Conservation (phyloP, 495 filamentous ascomycete species). For the Geopyxis carbonaria region DNA sequence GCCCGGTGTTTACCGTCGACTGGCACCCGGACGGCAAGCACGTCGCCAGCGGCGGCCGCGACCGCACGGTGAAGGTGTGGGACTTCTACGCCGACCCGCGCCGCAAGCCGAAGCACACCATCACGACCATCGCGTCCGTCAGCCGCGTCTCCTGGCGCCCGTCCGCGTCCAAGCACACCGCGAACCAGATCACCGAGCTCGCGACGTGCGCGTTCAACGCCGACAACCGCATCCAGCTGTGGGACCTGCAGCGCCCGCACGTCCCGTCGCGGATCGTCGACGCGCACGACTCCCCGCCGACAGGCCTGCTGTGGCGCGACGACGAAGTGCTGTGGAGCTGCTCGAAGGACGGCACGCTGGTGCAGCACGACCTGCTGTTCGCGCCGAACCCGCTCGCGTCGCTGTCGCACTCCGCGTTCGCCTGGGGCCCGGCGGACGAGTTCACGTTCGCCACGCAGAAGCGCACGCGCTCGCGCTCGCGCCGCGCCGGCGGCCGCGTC, state of each 20-base stretch:
- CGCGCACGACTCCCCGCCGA: constrained; percentile 50
- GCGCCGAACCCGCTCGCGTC: constrained; percentile 60
- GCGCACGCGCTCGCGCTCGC: constrained; percentile 9
- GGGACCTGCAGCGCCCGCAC: constrained; percentile 77
- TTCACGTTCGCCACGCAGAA: constrained; percentile 22
- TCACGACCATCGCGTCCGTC: constrained; percentile 45
- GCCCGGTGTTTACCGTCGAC: constrained; percentile 62
- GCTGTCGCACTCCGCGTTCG: constrained; percentile 45
- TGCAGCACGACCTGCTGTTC: constrained; percentile 75
- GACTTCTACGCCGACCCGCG: constrained; percentile 65
- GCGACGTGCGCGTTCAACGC: constrained; percentile 50
- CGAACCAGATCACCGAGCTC: constrained; percentile 36
- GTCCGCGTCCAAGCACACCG: constrained; percentile 28
- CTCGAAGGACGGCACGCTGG: constrained; percentile 64
- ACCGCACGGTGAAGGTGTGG: constrained; percentile 80
- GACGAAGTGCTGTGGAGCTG: constrained; percentile 85
- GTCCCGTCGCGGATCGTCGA: constrained; percentile 77
- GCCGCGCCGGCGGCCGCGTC: constrained; percentile 2
- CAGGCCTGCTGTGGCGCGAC: constrained; percentile 75
- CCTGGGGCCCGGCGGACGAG: constrained; percentile 24
- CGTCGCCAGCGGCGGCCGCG: constrained; percentile 55
- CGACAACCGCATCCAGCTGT: constrained; percentile 61
- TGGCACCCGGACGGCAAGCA: constrained; percentile 96
- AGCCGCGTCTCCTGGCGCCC: constrained; percentile 75
- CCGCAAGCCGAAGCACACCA: constrained; percentile 54